A percentile compares a stretch with the other conserved stretches of the same genome.
These are phyloP conservation scores for Aphanomyces invadans DNA, from an alignment of 352 stramenopile species.

Conservation along the genomic window DNA sequence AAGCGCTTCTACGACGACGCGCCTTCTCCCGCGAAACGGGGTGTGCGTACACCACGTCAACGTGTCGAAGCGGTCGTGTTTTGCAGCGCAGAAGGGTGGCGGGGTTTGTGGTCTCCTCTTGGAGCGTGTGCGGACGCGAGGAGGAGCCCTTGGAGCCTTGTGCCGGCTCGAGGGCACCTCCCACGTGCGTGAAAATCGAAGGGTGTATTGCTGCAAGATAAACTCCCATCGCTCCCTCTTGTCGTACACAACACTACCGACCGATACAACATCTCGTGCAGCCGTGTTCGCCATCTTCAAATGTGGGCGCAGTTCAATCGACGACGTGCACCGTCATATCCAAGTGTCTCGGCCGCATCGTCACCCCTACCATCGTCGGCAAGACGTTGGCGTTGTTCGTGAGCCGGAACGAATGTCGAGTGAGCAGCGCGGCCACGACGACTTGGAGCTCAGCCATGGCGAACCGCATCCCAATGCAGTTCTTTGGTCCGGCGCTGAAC, in stretches of 20 bases:
- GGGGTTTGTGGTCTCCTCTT: too few species aligned
- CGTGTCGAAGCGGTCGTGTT: too few species aligned
- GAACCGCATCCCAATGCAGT: constrained; percentile 22
- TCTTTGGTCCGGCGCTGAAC: constrained; percentile 21
- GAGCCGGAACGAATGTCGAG: constrained; percentile 8
- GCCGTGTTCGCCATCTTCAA: not conserved
- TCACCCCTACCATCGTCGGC: constrained; percentile 4
- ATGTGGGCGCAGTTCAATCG: not conserved
- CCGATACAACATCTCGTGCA: not conserved
- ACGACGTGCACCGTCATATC: constrained; percentile 5
- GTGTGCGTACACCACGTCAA: too few species aligned
- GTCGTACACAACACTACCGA: not conserved
- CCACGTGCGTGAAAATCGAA: too few species aligned
- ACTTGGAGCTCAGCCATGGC: constrained; percentile 16
- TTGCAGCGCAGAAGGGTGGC: too few species aligned
- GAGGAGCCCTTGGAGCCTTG: too few species aligned
- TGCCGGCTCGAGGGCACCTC: too few species aligned
- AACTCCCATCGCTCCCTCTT: not conserved
- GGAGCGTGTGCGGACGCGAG: too few species aligned
- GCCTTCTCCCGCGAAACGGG: too few species aligned
- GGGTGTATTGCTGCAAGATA: too few species aligned
- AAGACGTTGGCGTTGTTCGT: constrained; percentile 3
- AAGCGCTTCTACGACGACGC: too few species aligned
- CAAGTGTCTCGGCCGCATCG: constrained; percentile 8
- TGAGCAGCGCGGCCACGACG: not conserved